Evolutionary conservation across 306 rosid genomes (phyloP).

Genomic region (Dicorynia guianensis): DNA sequence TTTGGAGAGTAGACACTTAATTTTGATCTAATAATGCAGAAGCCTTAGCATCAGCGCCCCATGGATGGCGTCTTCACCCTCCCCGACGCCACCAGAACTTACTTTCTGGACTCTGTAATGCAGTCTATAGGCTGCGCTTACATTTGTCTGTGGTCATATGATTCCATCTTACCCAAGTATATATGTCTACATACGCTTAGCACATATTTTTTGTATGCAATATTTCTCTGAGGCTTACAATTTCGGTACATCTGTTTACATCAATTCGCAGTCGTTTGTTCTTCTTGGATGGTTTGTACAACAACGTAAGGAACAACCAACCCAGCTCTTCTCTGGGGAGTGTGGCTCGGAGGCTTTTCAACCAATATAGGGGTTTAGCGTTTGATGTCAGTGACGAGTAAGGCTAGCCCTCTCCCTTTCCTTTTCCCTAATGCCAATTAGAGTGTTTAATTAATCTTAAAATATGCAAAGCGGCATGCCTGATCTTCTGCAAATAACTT

Average conservation of each 20-base stretch:
- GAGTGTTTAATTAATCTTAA: too few species aligned
- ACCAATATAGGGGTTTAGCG: slow-evolving; percentile 47
- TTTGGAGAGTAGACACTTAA: too few species aligned
- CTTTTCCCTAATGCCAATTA: not conserved
- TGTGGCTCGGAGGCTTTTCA: slow-evolving; percentile 61
- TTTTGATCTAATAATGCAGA: slow-evolving; percentile 20
- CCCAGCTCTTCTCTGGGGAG: slow-evolving; percentile 65
- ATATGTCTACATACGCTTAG: not conserved
- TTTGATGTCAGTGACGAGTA: slow-evolving; percentile 69
- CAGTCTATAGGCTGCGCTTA: slow-evolving; percentile 69
- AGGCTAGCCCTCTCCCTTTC: slow-evolving; percentile 25
- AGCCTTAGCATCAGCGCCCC: slow-evolving; percentile 32
- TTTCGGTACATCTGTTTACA: not conserved
- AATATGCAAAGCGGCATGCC: not conserved
- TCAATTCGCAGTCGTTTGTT: slow-evolving; percentile 53
- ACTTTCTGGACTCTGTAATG: slow-evolving; percentile 50
- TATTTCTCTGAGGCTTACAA: not conserved
- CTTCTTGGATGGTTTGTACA: slow-evolving; percentile 72
- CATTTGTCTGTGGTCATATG: slow-evolving; percentile 76
- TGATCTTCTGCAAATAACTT: slow-evolving; percentile 35
- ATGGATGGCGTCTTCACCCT: slow-evolving; percentile 71
- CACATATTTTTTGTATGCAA: slow-evolving; percentile 1
- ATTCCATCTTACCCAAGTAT: slow-evolving; percentile 65
- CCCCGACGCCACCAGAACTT: slow-evolving; percentile 52
- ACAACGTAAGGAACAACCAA: slow-evolving; percentile 52